Evolutionary conservation across 192 early-diverging fungal species (phyloP), one percentile per base, ranked within the genome.

Genomic region (Mortierella antarctica): DNA sequence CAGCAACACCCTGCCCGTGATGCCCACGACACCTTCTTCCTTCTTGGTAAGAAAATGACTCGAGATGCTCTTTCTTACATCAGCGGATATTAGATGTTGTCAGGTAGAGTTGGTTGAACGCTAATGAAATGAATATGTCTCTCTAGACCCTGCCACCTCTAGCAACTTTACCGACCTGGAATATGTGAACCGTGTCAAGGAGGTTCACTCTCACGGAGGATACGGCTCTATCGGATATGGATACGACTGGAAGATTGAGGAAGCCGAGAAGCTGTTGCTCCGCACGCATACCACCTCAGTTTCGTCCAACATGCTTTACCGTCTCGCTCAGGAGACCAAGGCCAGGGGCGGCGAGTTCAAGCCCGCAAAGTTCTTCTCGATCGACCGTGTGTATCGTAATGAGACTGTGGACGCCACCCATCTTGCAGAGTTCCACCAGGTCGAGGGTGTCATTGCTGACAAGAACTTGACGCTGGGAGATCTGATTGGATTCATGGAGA

Each of bases 401-500:
- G 98, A 99, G 82, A 92, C 96, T 7, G 91, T 97, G 5, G 98
- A 99, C 78, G 95, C 95, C 18, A 99, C 96, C 14, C 98, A 99
- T 84, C 88, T 99, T 87, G 98, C 98, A 56, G 98, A 99, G 86
- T 99, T 99, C 91, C 95, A 99, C 79, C 98, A 99, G 83, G 88
- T 99, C 61, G 98, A 99, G 85, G 98, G 98, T 67, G 93, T 99
- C 18, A 96, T 99, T 86, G 96, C 96, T 47, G 98, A 98, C 79
- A 92, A 91, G 68, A 95, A 95, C 75, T 82, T 99, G 84, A 96
- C 96, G 7, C 85, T 99, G 42, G 98, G 96, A 45, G 95, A 97
- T 83, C 84, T 99, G 76, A 99, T 99, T 85, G 96, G 96, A 65
- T 93, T 96, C 72, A 89, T 99, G 89, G 91, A 98, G 86, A 83